These are phyloP conservation scores for Cutaneotrichosporon daszewskae DNA, from an alignment of 1,284 basidiomycete species.

Conservation along the genomic window DNA sequence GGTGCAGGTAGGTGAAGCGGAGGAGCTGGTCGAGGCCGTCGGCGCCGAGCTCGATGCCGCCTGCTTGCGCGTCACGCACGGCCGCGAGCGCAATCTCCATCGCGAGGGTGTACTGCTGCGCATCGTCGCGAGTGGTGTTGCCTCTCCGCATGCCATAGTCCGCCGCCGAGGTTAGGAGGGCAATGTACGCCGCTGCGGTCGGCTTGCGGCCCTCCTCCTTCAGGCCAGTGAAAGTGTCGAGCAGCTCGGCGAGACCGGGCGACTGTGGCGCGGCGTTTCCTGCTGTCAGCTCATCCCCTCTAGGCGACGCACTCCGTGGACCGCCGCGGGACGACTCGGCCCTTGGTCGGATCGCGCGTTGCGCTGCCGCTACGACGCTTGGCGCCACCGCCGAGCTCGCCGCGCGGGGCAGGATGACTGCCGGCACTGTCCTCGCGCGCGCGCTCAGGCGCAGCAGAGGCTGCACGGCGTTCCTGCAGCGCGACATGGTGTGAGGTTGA, in stretches of 20 bases:
- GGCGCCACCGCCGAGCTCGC: neutral
- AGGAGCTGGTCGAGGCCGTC: slow-evolving; percentile 25
- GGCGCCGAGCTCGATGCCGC: slow-evolving; percentile 29
- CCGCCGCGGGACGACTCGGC: neutral
- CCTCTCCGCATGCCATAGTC: slow-evolving; percentile 17
- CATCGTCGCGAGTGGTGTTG: slow-evolving; percentile 4
- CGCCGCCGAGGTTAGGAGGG: slow-evolving; percentile 27
- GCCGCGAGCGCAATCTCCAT: slow-evolving; percentile 34
- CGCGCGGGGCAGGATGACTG: neutral
- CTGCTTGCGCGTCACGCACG: slow-evolving; percentile 31
- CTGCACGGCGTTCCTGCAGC: slow-evolving; percentile 8
- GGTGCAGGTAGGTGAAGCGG: slow-evolving; percentile 21
- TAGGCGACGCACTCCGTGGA: neutral
- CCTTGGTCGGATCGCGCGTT: neutral
- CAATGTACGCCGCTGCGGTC: slow-evolving; percentile 26
- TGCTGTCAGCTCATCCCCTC: neutral
- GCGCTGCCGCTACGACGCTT: neutral
- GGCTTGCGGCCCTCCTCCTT: slow-evolving; percentile 22
- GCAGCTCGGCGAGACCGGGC: slow-evolving; percentile 17
- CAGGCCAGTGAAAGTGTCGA: slow-evolving; percentile 21
- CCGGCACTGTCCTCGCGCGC: neutral
- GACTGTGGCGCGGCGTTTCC: neutral
- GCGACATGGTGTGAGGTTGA: slow-evolving; percentile 5
- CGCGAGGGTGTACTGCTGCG: slow-evolving; percentile 20
- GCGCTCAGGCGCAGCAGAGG: neutral